phyloP scores from a whole-genome alignment of 2,329 filamentous ascomycete species.

The Curvularia sp. region DNA sequence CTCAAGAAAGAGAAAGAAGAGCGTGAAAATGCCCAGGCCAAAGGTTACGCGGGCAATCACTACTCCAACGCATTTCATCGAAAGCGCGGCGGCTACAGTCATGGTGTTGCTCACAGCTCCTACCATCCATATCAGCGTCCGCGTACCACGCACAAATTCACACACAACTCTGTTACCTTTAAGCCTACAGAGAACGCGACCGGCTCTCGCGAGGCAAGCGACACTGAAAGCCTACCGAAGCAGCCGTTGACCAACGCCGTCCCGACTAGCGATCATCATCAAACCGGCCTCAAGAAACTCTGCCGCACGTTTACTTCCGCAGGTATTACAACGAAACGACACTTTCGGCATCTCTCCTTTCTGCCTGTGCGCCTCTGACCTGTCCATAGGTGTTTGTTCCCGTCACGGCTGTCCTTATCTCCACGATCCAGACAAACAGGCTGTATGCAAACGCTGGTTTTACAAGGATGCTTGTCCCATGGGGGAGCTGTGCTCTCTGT shows the following conservation, averaged over 20 bases:
- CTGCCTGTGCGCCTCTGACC: conserved; percentile 26
- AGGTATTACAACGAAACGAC: conserved; percentile 37
- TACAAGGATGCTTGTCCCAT: conserved; percentile 78
- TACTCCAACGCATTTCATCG: neutral
- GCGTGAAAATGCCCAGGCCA: conserved; percentile 14
- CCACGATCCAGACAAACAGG: conserved; percentile 86
- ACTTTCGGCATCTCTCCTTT: conserved; percentile 7
- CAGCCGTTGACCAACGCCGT: conserved; percentile 6
- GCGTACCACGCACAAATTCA: conserved; percentile 16
- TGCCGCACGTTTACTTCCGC: conserved; percentile 42
- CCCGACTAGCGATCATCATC: conserved; percentile 14
- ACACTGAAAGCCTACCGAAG: conserved; percentile 1
- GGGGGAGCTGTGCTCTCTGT: conserved; percentile 85
- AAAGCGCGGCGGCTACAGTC: conserved; percentile 20
- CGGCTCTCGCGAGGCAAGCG: conserved; percentile 10
- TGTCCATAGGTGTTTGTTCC: conserved; percentile 74
- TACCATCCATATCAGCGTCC: conserved; percentile 37
- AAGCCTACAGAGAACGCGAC: conserved; percentile 14
- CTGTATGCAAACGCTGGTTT: conserved; percentile 87
- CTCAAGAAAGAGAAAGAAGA: conserved; percentile 33
- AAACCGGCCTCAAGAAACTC: conserved; percentile 21
- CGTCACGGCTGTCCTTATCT: conserved; percentile 80
- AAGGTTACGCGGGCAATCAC: conserved; percentile 10
- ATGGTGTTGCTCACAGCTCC: conserved; percentile 10
- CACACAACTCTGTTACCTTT: conserved; percentile 24